phyloP scores from a whole-genome alignment of 306 rosid species.

The Lathyrus oleraceus region DNA sequence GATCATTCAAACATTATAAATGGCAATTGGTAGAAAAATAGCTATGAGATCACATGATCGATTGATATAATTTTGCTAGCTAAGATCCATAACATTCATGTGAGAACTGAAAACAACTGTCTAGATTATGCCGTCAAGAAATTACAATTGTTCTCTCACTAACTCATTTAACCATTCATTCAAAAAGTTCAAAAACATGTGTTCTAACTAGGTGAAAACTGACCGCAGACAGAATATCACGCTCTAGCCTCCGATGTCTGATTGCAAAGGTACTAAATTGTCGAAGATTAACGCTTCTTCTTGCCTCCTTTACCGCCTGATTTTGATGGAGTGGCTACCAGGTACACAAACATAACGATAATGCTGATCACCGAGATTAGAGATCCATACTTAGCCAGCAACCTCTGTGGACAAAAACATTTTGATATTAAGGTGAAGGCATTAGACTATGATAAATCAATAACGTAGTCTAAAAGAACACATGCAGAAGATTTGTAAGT shows the following conservation, averaged over 20 bases:
- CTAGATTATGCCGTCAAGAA: constrained; percentile 42
- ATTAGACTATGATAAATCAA: not conserved
- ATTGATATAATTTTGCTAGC: constrained; percentile 31
- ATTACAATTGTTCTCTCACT: constrained; percentile 44
- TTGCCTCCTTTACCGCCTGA: constrained; percentile 84
- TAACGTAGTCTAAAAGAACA: not conserved
- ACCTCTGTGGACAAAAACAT: constrained; percentile 58
- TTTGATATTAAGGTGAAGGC: constrained; percentile 17
- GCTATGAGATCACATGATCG: constrained; percentile 22
- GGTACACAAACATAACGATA: constrained; percentile 65
- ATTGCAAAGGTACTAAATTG: constrained; percentile 29
- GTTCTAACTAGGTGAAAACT: constrained; percentile 42
- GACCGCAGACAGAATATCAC: constrained; percentile 39
- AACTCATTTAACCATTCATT: constrained; percentile 39
- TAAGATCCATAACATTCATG: constrained; percentile 37
- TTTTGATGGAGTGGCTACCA: constrained; percentile 78
- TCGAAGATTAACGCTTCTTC: constrained; percentile 77
- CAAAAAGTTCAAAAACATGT: constrained; percentile 33
- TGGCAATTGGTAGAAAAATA: constrained; percentile 7
- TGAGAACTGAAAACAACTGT: constrained; percentile 38
- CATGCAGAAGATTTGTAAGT: not conserved
- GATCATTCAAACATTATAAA: constrained; percentile 8
- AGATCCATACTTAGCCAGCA: constrained; percentile 88
- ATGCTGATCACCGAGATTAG: constrained; percentile 79
- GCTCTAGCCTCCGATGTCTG: constrained; percentile 31